phyloP scores from a whole-genome alignment of 2,329 filamentous ascomycete genomes.

The Phialemonium atrogriseum region DNA sequence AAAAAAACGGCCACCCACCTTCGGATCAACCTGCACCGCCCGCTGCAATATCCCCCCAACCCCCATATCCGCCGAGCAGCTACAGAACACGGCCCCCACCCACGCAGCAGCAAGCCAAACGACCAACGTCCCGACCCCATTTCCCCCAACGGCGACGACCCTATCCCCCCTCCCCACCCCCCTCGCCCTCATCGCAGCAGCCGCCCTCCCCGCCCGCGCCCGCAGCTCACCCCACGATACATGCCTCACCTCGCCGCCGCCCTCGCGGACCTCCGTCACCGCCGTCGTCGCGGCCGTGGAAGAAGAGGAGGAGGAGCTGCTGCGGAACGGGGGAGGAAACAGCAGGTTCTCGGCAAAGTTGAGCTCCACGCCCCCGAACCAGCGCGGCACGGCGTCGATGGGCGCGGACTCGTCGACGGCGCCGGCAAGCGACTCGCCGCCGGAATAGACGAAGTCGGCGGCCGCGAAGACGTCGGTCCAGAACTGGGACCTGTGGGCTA shows the following conservation, averaged over 20 bases:
- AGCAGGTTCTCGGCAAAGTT: conserved; percentile 80
- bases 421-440: conserved; percentile 40
- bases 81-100: conserved; percentile 68
- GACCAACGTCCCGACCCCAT: conserved; percentile 65
- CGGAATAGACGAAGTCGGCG: conserved; percentile 51
- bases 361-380: conserved; percentile 67
- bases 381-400: conserved; percentile 64
- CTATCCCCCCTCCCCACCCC: conserved; percentile 67
- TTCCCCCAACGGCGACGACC: conserved; percentile 66
- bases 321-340: conserved; percentile 39
- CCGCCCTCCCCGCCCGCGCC: conserved; percentile 45
- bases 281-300: too few relatives aligned
- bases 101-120: conserved; percentile 63
- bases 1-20: conserved; percentile 33
- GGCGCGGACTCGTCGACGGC: conserved; percentile 63
- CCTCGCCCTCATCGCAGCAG: conserved; percentile 56
- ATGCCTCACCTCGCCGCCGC: conserved; percentile 43
- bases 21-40: conserved; percentile 65
- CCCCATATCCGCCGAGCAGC: conserved; percentile 76
- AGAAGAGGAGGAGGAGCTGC: too few relatives aligned
- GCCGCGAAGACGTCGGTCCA: conserved; percentile 31
- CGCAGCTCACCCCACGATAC: conserved; percentile 63
- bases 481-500: conserved; percentile 53
- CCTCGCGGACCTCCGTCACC: conserved; percentile 65
- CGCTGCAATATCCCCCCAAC: conserved; percentile 69